Evolutionary conservation across 306 rosid genomes (phyloP).

Genomic region (Castanea crenata): DNA sequence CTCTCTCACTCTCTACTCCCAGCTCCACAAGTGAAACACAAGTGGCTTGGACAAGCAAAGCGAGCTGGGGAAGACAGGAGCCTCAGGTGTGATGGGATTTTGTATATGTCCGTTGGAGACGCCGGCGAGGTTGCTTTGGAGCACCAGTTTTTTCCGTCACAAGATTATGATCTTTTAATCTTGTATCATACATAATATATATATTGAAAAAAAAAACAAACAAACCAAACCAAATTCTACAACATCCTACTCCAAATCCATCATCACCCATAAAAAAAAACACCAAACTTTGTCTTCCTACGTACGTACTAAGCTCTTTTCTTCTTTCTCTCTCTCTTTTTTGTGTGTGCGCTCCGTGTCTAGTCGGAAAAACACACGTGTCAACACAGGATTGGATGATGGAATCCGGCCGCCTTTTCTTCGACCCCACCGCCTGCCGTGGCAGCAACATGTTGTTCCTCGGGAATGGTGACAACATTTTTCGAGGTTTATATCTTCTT

Average conservation of each 20-base stretch:
- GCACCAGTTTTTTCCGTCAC: slow-evolving; percentile 98
- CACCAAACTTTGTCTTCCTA: no score
- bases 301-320: no score
- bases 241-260: background rate
- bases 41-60: slow-evolving; percentile 9
- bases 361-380: background rate
- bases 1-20: background rate
- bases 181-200: background rate
- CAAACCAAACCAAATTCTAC: background rate
- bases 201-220: background rate
- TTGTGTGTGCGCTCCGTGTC: background rate
- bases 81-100: slow-evolving; percentile 86
- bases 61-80: slow-evolving; percentile 37
- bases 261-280: background rate
- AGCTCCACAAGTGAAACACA: slow-evolving; percentile 20
- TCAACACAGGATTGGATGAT: slow-evolving; percentile 20
- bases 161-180: slow-evolving; percentile 89
- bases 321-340: background rate
- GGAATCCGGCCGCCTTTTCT: slow-evolving; percentile 77
- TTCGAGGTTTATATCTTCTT: slow-evolving; percentile 48
- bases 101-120: slow-evolving; percentile 77
- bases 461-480: slow-evolving; percentile 57
- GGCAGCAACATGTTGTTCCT: slow-evolving; percentile 76
- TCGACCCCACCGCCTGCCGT: slow-evolving; percentile 50
- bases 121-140: slow-evolving; percentile 96